phyloP scores from a whole-genome alignment of 2,329 filamentous ascomycete species.

The Diaporthe sp. region DNA sequence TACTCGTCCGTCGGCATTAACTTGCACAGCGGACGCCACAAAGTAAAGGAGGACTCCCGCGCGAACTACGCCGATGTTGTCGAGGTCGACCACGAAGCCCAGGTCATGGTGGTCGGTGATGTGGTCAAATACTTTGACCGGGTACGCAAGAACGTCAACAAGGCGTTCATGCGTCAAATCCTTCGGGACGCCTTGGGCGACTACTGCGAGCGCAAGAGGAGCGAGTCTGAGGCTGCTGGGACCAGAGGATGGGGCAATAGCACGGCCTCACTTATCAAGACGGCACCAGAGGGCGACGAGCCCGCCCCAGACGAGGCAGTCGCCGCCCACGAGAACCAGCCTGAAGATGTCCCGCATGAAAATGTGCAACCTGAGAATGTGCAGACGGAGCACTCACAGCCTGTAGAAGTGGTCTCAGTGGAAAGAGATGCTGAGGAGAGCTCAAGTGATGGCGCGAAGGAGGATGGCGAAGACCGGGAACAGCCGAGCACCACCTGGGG shows the following conservation, averaged over 20 bases:
- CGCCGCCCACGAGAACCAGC: not conserved
- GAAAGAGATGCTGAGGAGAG: conserved; percentile 36
- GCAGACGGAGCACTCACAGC: not conserved
- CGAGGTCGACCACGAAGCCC: conserved; percentile 53
- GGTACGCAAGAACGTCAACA: conserved; percentile 54
- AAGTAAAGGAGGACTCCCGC: conserved; percentile 53
- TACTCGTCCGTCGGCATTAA: conserved; percentile 54
- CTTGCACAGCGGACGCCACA: conserved; percentile 51
- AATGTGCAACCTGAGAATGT: not conserved
- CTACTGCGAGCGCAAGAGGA: conserved; percentile 49
- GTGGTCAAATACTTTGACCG: conserved; percentile 55
- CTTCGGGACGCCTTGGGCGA: conserved; percentile 52
- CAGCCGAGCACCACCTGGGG: not conserved
- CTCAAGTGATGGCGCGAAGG: conserved; percentile 27
- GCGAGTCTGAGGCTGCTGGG: conserved; percentile 40
- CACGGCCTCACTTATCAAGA: conserved; percentile 36
- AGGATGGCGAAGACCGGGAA: conserved; percentile 37
- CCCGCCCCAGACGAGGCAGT: not conserved
- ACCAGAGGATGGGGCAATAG: conserved; percentile 40
- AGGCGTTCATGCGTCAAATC: conserved; percentile 54
- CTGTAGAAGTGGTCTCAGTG: not conserved
- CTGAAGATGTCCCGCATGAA: not conserved
- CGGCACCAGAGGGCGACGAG: not conserved
- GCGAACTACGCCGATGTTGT: conserved; percentile 55
- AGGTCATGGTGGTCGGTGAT: conserved; percentile 54